These are phyloP conservation scores for Rhododendron ferrugineum DNA, from an alignment of 148 eudicot species.

Conservation along the genomic window DNA sequence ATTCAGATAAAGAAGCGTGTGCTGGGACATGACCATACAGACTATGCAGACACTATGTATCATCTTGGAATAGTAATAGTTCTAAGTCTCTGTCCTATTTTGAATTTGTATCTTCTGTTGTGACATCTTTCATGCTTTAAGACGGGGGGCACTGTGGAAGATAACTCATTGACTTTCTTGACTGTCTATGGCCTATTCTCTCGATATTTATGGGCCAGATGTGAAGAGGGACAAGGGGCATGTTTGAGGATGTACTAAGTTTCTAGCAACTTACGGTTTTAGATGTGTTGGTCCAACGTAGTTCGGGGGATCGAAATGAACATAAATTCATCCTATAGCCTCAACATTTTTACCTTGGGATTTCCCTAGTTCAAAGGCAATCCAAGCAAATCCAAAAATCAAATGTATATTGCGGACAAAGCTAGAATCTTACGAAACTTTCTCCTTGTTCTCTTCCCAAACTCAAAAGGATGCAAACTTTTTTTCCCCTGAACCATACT, in stretches of 20 bases:
- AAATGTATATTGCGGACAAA: neutral
- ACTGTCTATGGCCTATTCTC: neutral
- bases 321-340: neutral
- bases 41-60: conserved; percentile 94
- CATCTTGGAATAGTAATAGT: conserved; percentile 80
- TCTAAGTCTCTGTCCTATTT: neutral
- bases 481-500: neutral
- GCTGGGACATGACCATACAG: conserved; percentile 69
- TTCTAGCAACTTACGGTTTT: neutral
- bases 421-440: neutral
- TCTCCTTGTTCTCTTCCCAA: neutral
- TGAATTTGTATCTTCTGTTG: neutral
- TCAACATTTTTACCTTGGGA: neutral
- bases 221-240: neutral
- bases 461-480: neutral
- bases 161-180: neutral
- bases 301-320: neutral
- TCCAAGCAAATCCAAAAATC: neutral
- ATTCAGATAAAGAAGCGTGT: conserved; percentile 84
- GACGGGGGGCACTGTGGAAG: neutral
- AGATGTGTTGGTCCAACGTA: neutral
- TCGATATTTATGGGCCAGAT: neutral
- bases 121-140: neutral
- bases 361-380: neutral
- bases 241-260: neutral